Base-by-base conservation (phyloP, 768 basidiomycete species). In the Macrolepiota fuliginosa region DNA sequence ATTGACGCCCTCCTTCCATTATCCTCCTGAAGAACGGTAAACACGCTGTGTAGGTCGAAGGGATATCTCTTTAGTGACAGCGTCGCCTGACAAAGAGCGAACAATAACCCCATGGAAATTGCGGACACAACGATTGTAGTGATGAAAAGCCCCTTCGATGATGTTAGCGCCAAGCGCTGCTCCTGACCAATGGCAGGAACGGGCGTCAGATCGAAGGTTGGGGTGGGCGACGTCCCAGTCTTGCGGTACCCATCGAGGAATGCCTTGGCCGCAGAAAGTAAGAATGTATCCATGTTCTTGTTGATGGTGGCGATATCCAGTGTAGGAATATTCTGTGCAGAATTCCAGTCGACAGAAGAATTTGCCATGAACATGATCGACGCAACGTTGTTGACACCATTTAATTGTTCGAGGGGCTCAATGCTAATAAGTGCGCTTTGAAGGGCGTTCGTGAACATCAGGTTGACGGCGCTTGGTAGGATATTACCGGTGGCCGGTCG, bases 181-280 rank as follows among this genome's bases (percentile, higher is more conserved):
- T 55, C 42, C 24, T 61, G 42, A 10, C 53, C 53, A 24, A 29
- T 54, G 13, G 53, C 60, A 13, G 54, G 45, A 17, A 61, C n/a
- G 19, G 52, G 15, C 15, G 12, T 29, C 42, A 36, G 27, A 12
- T 54, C 53, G 27, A 61, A 61, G 45, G 42, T 12, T n/a, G 46
- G 29, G 10, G 24, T 17, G 15, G 45, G 22, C 17, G 32, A 35
- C n/a, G 60, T 37, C 19, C 60, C 60, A 45, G 15, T 40, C 35
- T 61, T 61, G 22, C 62, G 54, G 24, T 63, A 59, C 5, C 56
- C 62, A 29, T 63, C 62, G n/a, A 50, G 58, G 36, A 54, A 63
- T 24, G 62, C 62, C 29, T 63, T 63, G 9, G 62, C 56, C 25
- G 62, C 62, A 10, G 62, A 63, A 46, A 52, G 37, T 49, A 63